phyloP scores from a whole-genome alignment of 83 land plant genomes.

The Isoetes engelmannii region DNA sequence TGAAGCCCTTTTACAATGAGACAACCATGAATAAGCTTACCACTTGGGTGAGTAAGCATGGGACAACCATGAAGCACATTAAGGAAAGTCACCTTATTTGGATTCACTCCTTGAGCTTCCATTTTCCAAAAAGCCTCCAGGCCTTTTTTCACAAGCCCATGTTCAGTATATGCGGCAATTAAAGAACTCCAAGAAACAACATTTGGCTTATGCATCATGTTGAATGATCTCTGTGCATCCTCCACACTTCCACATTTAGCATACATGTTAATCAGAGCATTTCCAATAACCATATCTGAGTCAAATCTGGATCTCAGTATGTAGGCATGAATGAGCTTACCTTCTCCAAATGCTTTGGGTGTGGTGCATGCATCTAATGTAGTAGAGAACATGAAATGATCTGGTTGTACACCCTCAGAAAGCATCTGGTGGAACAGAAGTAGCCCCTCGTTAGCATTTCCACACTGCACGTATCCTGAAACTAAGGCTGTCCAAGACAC shows the following conservation, averaged over 20 bases:
- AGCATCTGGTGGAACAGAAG: conserved; percentile 2
- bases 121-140: conserved; percentile 24
- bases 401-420: too few relatives aligned
- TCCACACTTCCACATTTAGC: conserved; percentile 35
- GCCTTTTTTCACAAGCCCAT: conserved; percentile 9
- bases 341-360: too few relatives aligned
- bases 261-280: conserved; percentile 40
- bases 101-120: too few relatives aligned
- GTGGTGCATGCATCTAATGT: too few relatives aligned
- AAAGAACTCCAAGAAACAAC: conserved; percentile 19
- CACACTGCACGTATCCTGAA: conserved; percentile 41
- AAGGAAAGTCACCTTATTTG: too few relatives aligned
- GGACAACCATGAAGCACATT: background rate
- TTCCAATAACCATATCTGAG: conserved; percentile 22
- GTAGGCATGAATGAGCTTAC: conserved; percentile 36
- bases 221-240: conserved; percentile 37
- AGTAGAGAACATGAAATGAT: too few relatives aligned
- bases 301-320: conserved; percentile 33
- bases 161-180: conserved; percentile 31
- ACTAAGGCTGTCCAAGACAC: conserved; percentile 63
- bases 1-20: conserved; percentile 31
- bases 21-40: conserved; percentile 36
- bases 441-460: conserved; percentile 16
- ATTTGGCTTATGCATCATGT: conserved; percentile 14
- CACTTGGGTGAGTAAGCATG: conserved; percentile 24